Base-by-base conservation (phyloP, 2,329 filamentous ascomycete genomes). In the Xylaria sp. region DNA sequence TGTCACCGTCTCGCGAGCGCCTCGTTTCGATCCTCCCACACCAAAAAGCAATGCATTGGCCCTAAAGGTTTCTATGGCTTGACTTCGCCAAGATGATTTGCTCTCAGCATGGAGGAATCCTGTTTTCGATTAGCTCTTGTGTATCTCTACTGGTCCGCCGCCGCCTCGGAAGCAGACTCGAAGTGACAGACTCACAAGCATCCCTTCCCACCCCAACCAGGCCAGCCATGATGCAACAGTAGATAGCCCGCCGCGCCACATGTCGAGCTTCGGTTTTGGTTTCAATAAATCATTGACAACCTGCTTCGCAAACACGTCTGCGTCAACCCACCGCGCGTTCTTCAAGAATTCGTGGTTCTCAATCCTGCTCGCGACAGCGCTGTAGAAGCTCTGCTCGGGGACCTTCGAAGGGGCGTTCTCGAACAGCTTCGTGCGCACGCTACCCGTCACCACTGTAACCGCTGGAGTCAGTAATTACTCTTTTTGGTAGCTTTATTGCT, bases 381-480 rank as follows among this genome's bases (percentile, higher is more conserved):
- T 49, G 55, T 76, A 76, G 31, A 72, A 10, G 48, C 72, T 75
- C 0, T 54, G 63, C 35, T 70, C 71, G 4, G 73, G 74, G 13
- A 76, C 43, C 35, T 54, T 62, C 15, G 65, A 53, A 40, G 65
- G 65, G 15, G 65, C 62, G 37, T 74, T 73, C n/a, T 64, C 59
- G 48, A 65, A 71, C n/a, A 75, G 58, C 38, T 67, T 68, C 1
- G 70, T 70, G n/a, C 62, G 53, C 53, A 76, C 74, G 23, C 67
- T 64, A 2, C 74, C 74, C 23, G 71, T 73, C 56, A 74, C 59
- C 9, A 75, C n/a, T n/a, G n/a, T n/a, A n/a, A n/a, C n/a, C n/a
- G n/a, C n/a, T n/a, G n/a, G n/a, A n/a, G n/a, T n/a, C n/a, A n/a
- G n/a, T n/a, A n/a, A n/a, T n/a, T n/a, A n/a, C n/a, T n/a, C n/a